phyloP scores from a whole-genome alignment of 164 flowering plant species.

The Piper betle region DNA sequence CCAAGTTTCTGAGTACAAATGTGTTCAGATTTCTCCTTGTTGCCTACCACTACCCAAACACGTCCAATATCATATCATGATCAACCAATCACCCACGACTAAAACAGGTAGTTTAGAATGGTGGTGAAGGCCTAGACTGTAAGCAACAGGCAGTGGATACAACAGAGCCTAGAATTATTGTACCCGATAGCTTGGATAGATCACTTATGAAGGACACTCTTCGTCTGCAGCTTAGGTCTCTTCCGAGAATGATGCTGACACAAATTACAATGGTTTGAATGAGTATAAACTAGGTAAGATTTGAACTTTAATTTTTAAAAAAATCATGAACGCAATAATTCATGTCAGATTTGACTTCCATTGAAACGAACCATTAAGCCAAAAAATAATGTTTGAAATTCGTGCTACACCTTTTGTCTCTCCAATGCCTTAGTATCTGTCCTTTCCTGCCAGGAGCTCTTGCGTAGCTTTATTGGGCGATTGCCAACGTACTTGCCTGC shows the following conservation, averaged over 20 bases:
- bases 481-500: slow-evolving; percentile 32
- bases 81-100: no score
- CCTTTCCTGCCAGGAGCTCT: slow-evolving; percentile 84
- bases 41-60: no score
- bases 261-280: not conserved
- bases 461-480: slow-evolving; percentile 38
- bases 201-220: slow-evolving; percentile 81
- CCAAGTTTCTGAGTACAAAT: no score
- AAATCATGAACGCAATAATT: not conserved
- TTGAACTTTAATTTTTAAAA: not conserved
- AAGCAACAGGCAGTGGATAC: no score
- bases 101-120: no score
- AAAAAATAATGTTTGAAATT: not conserved
- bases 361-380: not conserved
- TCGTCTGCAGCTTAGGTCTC: slow-evolving; percentile 62
- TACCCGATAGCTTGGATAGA: not conserved
- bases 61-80: no score
- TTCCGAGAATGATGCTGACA: slow-evolving; percentile 55
- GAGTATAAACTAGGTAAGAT: not conserved
- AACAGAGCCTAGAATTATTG: no score
- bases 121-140: no score
- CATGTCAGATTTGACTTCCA: not conserved
- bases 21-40: no score
- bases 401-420: slow-evolving; percentile 50
- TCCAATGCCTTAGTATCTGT: slow-evolving; percentile 58